A percentile compares a stretch with the other conserved stretches of the same genome.
Evolutionary conservation across 768 basidiomycete species (phyloP).

Genomic region (Paxillus rubicundulus): DNA sequence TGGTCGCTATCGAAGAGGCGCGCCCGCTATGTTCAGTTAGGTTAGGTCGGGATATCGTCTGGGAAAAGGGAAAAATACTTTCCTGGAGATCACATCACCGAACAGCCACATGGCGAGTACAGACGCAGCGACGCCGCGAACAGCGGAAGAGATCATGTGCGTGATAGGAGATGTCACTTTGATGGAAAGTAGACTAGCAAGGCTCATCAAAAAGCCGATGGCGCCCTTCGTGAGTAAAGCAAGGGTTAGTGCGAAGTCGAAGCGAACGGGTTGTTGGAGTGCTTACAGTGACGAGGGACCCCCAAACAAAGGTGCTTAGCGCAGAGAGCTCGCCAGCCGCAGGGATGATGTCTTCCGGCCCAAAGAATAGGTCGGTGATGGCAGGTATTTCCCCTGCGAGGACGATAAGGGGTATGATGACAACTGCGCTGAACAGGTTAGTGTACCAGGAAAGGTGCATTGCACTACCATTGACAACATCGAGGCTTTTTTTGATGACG

Average conservation of each 20-base stretch:
- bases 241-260: slow-evolving; percentile 1
- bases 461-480: slow-evolving; percentile 79
- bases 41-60: slow-evolving; percentile 1
- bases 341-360: slow-evolving; percentile 36
- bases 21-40: slow-evolving; percentile 56
- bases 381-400: slow-evolving; percentile 73
- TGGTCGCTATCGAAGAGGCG: slow-evolving; percentile 73
- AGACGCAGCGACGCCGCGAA: slow-evolving; percentile 91
- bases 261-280: not conserved
- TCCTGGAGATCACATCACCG: slow-evolving; percentile 76
- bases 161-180: slow-evolving; percentile 97
- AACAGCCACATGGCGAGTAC: slow-evolving; percentile 81
- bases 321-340: slow-evolving; percentile 43
- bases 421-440: slow-evolving; percentile 73
- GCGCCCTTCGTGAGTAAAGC: slow-evolving; percentile 51
- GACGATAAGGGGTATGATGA: slow-evolving; percentile 70
- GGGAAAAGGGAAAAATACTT: slow-evolving; percentile 29
- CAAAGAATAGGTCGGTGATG: slow-evolving; percentile 59
- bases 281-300: slow-evolving; percentile 75
- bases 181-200: slow-evolving; percentile 90
- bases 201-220: slow-evolving; percentile 91
- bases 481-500: slow-evolving; percentile 85
- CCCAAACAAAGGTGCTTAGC: slow-evolving; percentile 69
- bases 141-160: slow-evolving; percentile 95
- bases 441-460: slow-evolving; percentile 90